Base-by-base conservation (phyloP, 331 rosid genomes). In the Quercus phellos region DNA sequence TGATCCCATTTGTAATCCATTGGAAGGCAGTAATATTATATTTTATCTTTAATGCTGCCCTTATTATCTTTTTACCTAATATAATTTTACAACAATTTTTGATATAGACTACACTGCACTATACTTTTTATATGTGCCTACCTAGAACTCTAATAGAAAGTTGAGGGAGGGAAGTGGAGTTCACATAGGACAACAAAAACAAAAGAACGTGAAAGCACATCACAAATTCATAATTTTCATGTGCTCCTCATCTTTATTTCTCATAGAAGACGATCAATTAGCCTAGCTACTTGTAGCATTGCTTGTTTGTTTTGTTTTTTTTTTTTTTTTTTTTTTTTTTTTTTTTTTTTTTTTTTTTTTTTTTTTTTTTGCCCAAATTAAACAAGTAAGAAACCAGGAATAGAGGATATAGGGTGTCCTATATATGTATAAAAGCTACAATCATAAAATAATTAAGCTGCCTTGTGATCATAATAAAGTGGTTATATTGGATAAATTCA, bases 391-490 rank as follows among this genome's bases (percentile, higher is more conserved):
- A 78, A 79, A 75, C 80, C 72, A 74, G 80, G 80, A 80, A 70
- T 70, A 74, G 78, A 68, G 70, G 50, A 76, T 81, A 73, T 79
- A 77, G 73, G 85, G 75, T 26, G 67, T 73, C 70, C 75, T 64
- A 82, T 74, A 38, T 26, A 82, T 74, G 26, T 13, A 60, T 60
- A 55, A 79, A 74, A 74, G 75, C 76, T 68, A 59, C 55, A 30
- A 35, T 75, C 50, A 64, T 4, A 17, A 11, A 17, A 35, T 35
- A 73, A 67, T 76, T 67, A 74, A 83, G 43, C 69, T 60, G 12
- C 80, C 76, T 84, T 79, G 90, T 91, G 93, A 87, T 91, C 87
- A 68, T 43, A 78, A 68, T 43, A 78, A 77, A 60, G 69, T 24
- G 21, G 68, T 60, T 26, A 26, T 68, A 74, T 61, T 27, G 55